Evolutionary conservation across 179 eudicot species (phyloP).

Genomic region (Carnegiea gigantea): DNA sequence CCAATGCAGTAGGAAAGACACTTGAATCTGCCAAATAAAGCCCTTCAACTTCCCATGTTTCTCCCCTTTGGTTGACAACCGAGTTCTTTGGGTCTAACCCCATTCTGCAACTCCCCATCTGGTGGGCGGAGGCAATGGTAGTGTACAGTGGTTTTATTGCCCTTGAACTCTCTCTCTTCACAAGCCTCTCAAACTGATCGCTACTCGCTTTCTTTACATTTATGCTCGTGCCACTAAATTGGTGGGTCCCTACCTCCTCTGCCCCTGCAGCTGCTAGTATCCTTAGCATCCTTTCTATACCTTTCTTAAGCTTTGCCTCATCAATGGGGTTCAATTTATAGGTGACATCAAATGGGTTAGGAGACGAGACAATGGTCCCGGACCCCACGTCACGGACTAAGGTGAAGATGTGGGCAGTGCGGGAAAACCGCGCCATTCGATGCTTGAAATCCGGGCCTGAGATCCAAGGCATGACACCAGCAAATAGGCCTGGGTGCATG

Average conservation of each 20-base stretch:
- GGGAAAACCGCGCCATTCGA: constrained; percentile 55
- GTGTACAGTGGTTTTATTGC: constrained; percentile 22
- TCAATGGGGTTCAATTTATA: constrained; percentile 43
- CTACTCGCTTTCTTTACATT: constrained; percentile 42
- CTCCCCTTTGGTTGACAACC: constrained; percentile 55
- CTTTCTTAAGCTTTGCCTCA: constrained; percentile 41
- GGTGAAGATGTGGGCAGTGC: constrained; percentile 63
- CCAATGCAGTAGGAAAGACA: constrained; percentile 72
- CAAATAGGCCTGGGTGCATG: constrained; percentile 64
- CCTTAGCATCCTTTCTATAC: constrained; percentile 54
- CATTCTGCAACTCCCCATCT: constrained; percentile 77
- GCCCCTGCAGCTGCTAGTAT: constrained; percentile 77
- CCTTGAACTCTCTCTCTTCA: constrained; percentile 51
- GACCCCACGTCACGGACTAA: constrained; percentile 58
- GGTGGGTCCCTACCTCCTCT: constrained; percentile 66
- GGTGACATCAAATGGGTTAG: constrained; percentile 23
- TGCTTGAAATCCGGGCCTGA: constrained; percentile 50
- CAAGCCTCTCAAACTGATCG: constrained; percentile 56
- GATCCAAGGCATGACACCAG: constrained; percentile 54
- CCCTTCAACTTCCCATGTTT: constrained; percentile 75
- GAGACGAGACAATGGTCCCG: constrained; percentile 38
- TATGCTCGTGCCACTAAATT: constrained; percentile 33
- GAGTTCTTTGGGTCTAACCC: constrained; percentile 46
- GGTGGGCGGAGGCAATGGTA: constrained; percentile 64
- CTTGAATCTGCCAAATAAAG: constrained; percentile 69